A percentile compares a stretch with the other conserved stretches of the same genome.
Conservation (phyloP, 176 grass and related monocot genomes). For the Saccharum spontaneum region DNA sequence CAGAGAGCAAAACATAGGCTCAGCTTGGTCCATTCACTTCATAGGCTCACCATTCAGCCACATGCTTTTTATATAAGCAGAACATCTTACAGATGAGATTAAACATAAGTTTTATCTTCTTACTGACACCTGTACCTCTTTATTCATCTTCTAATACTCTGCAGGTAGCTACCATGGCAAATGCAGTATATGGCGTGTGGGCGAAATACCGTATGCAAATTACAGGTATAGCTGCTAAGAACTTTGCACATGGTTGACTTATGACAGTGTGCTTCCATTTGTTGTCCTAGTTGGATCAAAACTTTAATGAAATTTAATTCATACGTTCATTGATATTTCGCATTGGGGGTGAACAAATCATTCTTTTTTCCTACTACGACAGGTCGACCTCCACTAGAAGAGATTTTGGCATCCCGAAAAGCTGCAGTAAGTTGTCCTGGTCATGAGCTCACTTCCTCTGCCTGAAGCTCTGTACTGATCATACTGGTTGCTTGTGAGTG, state of each 20-base stretch:
- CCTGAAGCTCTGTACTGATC: neutral
- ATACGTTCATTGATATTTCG: neutral
- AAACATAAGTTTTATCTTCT: neutral
- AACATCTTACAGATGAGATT: neutral
- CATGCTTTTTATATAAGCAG: neutral
- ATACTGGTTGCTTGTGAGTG: neutral
- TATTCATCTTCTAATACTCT: slow-evolving; percentile 20
- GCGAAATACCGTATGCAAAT: slow-evolving; percentile 94
- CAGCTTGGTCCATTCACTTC: slow-evolving; percentile 12
- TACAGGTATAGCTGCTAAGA: slow-evolving; percentile 52
- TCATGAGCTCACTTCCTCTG: neutral
- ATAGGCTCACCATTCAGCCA: neutral
- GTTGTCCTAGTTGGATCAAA: neutral
- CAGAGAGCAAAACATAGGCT: neutral
- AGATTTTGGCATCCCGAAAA: slow-evolving; percentile 51
- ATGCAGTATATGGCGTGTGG: slow-evolving; percentile 87
- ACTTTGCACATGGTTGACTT: neutral
- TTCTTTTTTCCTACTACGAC: neutral
- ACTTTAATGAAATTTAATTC: neutral
- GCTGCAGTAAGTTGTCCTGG: slow-evolving; percentile 2
- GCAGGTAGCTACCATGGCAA: slow-evolving; percentile 80
- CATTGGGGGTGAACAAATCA: neutral
- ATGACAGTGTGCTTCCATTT: neutral
- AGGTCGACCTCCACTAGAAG: slow-evolving; percentile 85
- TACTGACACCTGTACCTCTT: neutral